Base-by-base conservation (phyloP, 2,329 filamentous ascomycete species). In the Clonostachys sp. region DNA sequence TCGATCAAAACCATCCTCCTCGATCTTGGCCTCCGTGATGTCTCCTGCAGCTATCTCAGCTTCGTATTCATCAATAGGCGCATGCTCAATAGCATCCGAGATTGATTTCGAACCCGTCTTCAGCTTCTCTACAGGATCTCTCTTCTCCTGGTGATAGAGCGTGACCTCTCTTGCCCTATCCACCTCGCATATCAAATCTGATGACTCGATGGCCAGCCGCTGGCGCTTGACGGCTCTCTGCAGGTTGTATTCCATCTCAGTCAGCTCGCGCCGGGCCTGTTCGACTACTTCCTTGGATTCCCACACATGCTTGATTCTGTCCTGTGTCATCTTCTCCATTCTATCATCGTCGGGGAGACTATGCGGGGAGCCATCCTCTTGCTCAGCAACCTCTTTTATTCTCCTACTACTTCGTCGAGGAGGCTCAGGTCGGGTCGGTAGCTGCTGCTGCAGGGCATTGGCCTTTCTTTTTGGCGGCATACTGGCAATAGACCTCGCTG, bases 201-300 rank as follows among this genome's bases (percentile, higher is more conserved):
- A 74, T 33, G 67, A 63, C 49, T 75, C 65, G 4, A 80, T 51
- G n/a, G 71, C 71, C 0, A 70, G 54, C 35, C 76, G 73, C 50
- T 79, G 74, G 18, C 59, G 64, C 48, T 73, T 73, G 10, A 70
- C 67, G 6, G 65, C 66, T 5, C 60, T 63, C 30, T 69, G 66
- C 4, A 80, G 56, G n/a, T 63, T 62, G 14, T 67, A 60, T 42
- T 79, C 76, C 73, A 79, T 78, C 52, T 73, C 64, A 6, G 64
- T 68, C 24, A 79, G 61, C n/a, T 67, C 64, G n/a, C 66, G 64
- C 50, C 74, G 65, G 16, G 72, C 72, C 4, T 62, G 52, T 9
- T 71, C 57, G 6, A 75, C 62, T 3, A 58, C 61, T 10, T 64
- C 56, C 3, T 50, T 49, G 7, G 48, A 55, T n/a, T 51, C 45